phyloP scores from a whole-genome alignment of 2,329 filamentous ascomycete species.

The Tothia fuscella region DNA sequence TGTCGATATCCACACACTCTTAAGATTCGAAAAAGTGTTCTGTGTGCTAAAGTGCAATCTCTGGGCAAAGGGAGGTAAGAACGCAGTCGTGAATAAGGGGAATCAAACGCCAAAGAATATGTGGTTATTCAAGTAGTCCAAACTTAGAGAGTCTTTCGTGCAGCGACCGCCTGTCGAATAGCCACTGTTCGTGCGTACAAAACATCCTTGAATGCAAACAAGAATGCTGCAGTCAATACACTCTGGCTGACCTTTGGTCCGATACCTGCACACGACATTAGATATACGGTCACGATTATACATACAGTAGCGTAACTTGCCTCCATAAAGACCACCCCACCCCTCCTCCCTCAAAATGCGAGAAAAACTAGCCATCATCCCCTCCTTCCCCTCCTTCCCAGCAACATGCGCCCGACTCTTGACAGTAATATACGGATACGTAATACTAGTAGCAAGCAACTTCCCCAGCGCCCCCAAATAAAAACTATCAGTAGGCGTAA shows the following conservation, averaged over 20 bases:
- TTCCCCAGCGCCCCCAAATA: constrained; percentile 87
- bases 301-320: constrained; percentile 37
- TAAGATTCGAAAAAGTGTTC: too few species aligned
- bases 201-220: constrained; percentile 97
- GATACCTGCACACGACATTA: constrained; percentile 50
- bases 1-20: too few species aligned
- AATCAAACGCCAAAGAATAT: too few species aligned
- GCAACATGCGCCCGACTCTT: constrained; percentile 98
- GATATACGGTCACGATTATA: neutral
- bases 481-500: constrained; percentile 81
- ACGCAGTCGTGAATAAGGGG: too few species aligned
- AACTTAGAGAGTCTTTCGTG: too few species aligned
- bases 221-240: constrained; percentile 86
- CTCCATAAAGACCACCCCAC: constrained; percentile 85
- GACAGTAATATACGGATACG: constrained; percentile 97
- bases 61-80: too few species aligned
- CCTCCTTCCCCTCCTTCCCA: constrained; percentile 63
- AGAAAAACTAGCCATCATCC: constrained; percentile 64
- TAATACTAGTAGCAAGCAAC: constrained; percentile 83
- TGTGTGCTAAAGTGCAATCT: too few species aligned
- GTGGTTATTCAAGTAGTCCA: too few species aligned
- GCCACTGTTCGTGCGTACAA: constrained; percentile 73
- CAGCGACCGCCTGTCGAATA: constrained; percentile 35
- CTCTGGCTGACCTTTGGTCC: constrained; percentile 94
- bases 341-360: constrained; percentile 80